These are phyloP conservation scores for Xerocomus brunneocitrinus DNA, from an alignment of 768 basidiomycete species.

Conservation along the genomic window DNA sequence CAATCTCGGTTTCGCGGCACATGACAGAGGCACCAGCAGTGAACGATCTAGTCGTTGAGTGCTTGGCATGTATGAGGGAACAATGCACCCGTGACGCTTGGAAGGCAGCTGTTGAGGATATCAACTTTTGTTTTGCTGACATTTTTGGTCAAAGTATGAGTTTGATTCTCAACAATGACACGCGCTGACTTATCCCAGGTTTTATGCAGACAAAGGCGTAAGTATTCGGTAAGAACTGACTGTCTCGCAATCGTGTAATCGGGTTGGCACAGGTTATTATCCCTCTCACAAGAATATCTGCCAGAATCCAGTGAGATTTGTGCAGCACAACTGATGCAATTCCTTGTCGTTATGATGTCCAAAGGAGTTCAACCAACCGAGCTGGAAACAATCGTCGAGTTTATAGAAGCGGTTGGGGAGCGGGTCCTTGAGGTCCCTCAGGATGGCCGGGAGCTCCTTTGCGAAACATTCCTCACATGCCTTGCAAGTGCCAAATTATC, in stretches of 20 bases:
- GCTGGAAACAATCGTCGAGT: conserved; percentile 2
- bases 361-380: conserved; percentile 12
- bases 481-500: conserved; percentile 26
- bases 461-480: conserved; percentile 34
- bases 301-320: conserved; percentile 1
- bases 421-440: conserved; percentile 11
- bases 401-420: conserved; percentile 15
- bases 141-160: conserved; percentile 19
- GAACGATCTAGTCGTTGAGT: conserved; percentile 17
- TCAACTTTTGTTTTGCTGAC: conserved; percentile 7
- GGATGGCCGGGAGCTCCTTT: conserved; percentile 20
- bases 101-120: conserved; percentile 15
- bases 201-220: conserved; percentile 13
- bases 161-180: neutral
- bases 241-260: neutral
- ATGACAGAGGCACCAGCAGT: conserved; percentile 10
- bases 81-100: conserved; percentile 20
- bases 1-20: neutral
- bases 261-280: conserved; percentile 13
- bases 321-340: conserved; percentile 23
- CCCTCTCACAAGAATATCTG: conserved; percentile 3
- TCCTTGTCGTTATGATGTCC: conserved; percentile 19
- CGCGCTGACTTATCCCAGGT: conserved; percentile 13
- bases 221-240: neutral
- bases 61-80: conserved; percentile 9